Evolutionary conservation across 2,329 filamentous ascomycete species (phyloP), one percentile per base, ranked within the genome.

Genomic region (Apiospora saccharicola): DNA sequence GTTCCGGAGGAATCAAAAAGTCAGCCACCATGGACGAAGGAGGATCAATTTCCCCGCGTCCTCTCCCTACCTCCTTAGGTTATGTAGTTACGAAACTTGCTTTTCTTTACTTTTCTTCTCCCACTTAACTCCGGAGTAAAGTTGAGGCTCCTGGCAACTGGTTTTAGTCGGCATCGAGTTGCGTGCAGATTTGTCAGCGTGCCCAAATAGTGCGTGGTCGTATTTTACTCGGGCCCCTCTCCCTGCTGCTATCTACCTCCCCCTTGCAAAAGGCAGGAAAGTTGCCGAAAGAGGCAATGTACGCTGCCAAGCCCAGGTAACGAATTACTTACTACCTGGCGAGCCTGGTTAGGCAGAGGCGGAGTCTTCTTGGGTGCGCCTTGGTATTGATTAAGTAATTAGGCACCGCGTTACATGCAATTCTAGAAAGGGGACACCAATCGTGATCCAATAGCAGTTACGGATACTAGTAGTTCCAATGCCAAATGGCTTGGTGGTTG

Each of bases 311-410:
- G 49, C 53, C 30, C 12, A 61, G 30, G 3, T 30, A n/a, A 13
- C 26, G 26, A 34, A 30, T 24, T 4, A 30, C 51, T 24, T 4
- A 30, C 51, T 41, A 41, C 26, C 26, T 30, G 26, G 26, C 26
- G 16, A 6, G 16, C 44, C 16, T 49, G 6, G 47, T 24, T 37
- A 37, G 30, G n/a, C 53, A 61, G 26, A 57, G 53, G 53, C 53
- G 53, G 30, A 61, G 53, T 37, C 7, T 22, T 37, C 30, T 61
- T 61, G 30, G 53, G 2, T 61, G 53, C 30, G 3, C 37, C 53
- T 61, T 61, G 30, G 53, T 61, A 57, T 34, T 57, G 51, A 19
- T 30, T 34, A 34, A 57, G 24, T 57, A 57, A 57, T 34, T 53
- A 47, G 44, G 16, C 14, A 7, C 14, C 44, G 16, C 14, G 44